Conservation (phyloP, 805 yeast genomes). For the Yarrowia sp. region DNA sequence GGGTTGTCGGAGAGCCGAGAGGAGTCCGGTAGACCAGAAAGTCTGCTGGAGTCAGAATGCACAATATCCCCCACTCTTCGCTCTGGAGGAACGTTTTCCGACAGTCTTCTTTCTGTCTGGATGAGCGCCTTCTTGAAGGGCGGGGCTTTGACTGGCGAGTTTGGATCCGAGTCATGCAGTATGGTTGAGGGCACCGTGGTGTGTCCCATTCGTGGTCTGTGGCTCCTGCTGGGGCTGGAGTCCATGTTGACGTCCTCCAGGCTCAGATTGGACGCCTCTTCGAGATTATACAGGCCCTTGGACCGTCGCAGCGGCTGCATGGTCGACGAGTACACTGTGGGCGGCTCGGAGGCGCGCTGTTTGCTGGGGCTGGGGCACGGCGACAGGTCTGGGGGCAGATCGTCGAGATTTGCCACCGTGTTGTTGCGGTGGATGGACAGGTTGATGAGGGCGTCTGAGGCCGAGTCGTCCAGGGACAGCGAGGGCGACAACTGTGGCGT, state of each 20-base stretch:
- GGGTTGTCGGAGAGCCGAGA: not conserved
- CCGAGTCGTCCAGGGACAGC: slow-evolving; percentile 30
- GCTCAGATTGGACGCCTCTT: slow-evolving; percentile 47
- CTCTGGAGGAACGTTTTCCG: slow-evolving; percentile 16
- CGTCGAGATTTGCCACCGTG: slow-evolving; percentile 27
- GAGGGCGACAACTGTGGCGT: slow-evolving; percentile 35
- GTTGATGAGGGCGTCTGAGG: slow-evolving; percentile 38
- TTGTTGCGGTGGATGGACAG: slow-evolving; percentile 39
- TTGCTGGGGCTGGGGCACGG: slow-evolving; percentile 36
- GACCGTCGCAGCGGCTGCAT: slow-evolving; percentile 51
- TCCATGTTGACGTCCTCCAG: slow-evolving; percentile 28
- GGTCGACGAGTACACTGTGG: slow-evolving; percentile 32
- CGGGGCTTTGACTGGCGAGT: slow-evolving; percentile 33
- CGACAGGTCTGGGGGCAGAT: slow-evolving; percentile 20
- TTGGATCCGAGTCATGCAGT: slow-evolving; percentile 27
- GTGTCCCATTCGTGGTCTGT: not conserved
- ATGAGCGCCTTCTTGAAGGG: slow-evolving; percentile 34
- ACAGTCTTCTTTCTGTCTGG: not conserved
- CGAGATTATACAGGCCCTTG: slow-evolving; percentile 53
- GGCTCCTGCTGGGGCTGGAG: slow-evolving; percentile 1
- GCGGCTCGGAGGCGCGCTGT: slow-evolving; percentile 26
- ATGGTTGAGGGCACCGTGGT: not conserved
- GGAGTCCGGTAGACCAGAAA: no score
- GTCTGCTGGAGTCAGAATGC: no score
- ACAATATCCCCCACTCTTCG: no score